Conservation (phyloP, 345 rosid genomes). For the Ricinus communis region DNA sequence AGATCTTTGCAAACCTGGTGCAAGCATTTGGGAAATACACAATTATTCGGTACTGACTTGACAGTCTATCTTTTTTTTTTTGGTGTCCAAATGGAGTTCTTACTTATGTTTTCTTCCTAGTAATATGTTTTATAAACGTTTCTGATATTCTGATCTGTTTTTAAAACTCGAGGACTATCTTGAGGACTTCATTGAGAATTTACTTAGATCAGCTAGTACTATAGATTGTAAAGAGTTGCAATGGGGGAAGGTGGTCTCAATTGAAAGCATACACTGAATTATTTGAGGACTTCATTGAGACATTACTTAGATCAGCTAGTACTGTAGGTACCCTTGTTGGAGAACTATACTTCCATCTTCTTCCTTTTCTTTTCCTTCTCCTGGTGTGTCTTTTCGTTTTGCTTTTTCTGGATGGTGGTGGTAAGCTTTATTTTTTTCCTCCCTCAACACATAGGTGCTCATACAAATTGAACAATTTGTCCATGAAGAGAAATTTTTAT, state of each 20-base stretch:
- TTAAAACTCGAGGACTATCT: too few relatives aligned
- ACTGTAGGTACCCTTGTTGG: neutral
- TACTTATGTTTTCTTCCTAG: neutral
- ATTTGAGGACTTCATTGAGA: neutral
- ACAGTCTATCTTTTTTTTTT: neutral
- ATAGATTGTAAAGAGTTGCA: neutral
- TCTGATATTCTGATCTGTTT: neutral
- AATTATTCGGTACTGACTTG: slow-evolving; percentile 59
- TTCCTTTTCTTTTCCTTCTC: neutral
- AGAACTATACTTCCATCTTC: neutral
- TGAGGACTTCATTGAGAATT: too few relatives aligned
- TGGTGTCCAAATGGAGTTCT: slow-evolving; percentile 8
- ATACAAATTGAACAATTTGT: neutral
- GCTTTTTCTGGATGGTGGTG: neutral
- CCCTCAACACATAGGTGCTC: neutral
- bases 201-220: too few relatives aligned
- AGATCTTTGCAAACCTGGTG: slow-evolving; percentile 79
- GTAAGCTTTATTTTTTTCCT: neutral
- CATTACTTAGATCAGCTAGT: too few relatives aligned
- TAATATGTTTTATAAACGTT: slow-evolving; percentile 6
- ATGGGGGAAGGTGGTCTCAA: neutral
- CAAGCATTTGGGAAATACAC: slow-evolving; percentile 68
- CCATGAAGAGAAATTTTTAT: slow-evolving; percentile 5
- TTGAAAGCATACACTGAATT: neutral
- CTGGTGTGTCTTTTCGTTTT: neutral